Conservation (phyloP, 805 yeast genomes). For the Teunomyces cretensis region DNA sequence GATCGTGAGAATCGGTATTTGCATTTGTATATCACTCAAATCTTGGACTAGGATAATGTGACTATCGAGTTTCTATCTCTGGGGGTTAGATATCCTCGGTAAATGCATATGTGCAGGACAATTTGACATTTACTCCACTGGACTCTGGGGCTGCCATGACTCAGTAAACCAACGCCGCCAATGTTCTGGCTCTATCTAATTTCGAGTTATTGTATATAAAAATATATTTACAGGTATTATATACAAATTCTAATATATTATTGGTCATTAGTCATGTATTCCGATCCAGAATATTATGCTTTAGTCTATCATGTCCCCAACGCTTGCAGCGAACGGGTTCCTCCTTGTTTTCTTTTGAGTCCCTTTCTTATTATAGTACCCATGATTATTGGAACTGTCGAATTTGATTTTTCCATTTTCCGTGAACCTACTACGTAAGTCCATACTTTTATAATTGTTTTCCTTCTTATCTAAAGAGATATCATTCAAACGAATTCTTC, state of each 20-base stretch:
- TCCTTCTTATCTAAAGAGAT: background rate
- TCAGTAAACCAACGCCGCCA: no score
- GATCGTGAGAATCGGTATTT: constrained; percentile 37
- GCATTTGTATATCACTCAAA: constrained; percentile 5
- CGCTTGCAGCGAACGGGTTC: constrained; percentile 21
- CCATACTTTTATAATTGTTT: background rate
- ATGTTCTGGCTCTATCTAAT: no score
- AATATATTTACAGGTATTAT: constrained; percentile 9
- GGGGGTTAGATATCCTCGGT: constrained; percentile 1
- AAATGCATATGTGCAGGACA: background rate
- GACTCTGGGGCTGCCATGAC: no score
- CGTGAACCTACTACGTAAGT: constrained; percentile 9
- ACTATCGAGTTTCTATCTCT: background rate
- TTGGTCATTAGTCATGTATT: background rate
- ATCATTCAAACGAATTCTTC: constrained; percentile 8
- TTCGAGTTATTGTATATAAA: no score
- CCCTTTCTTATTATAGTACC: constrained; percentile 10
- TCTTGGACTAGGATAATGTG: background rate
- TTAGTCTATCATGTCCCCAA: constrained; percentile 27
- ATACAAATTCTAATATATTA: constrained; percentile 1
- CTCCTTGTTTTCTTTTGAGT: constrained; percentile 1
- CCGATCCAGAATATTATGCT: background rate
- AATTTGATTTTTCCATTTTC: constrained; percentile 14
- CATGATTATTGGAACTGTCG: constrained; percentile 12
- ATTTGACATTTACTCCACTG: no score